phyloP scores from a whole-genome alignment of 257 asterid genomes.

The Nemophila menziesii region DNA sequence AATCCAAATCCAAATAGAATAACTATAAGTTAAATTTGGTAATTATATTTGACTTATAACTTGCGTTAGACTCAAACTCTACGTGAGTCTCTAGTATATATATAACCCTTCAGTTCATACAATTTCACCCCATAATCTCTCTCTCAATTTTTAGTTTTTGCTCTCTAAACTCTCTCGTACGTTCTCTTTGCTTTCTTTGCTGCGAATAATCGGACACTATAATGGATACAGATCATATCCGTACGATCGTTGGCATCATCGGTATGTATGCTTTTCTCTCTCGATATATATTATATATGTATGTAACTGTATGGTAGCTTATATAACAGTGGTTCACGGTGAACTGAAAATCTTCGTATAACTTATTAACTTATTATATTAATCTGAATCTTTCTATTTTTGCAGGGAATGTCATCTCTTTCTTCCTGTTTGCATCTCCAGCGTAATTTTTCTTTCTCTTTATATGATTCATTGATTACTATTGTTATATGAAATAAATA shows the following conservation, averaged over 20 bases:
- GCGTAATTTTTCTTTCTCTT: conserved; percentile 21
- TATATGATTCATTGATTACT: too few relatives aligned
- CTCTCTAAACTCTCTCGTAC: not conserved
- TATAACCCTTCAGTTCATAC: not conserved
- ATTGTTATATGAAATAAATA: too few relatives aligned
- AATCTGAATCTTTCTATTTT: not conserved
- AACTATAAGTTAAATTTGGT: too few relatives aligned
- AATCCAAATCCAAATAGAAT: too few relatives aligned
- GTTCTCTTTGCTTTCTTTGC: not conserved
- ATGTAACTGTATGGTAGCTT: not conserved
- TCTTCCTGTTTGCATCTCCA: conserved; percentile 26
- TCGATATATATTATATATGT: not conserved
- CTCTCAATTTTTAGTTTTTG: not conserved
- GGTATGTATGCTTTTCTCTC: conserved; percentile 4
- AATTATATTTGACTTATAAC: not conserved
- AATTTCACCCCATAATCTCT: not conserved
- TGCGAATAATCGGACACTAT: not conserved
- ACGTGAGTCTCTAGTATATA: not conserved
- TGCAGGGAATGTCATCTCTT: conserved; percentile 31
- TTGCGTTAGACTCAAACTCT: not conserved
- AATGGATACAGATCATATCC: not conserved
- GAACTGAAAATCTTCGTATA: too few relatives aligned
- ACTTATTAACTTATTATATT: too few relatives aligned
- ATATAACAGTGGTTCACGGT: too few relatives aligned
- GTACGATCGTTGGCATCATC: conserved; percentile 9